These are phyloP conservation scores for Lumnitzera racemosa DNA, from an alignment of 345 rosid genomes.

Conservation along the genomic window DNA sequence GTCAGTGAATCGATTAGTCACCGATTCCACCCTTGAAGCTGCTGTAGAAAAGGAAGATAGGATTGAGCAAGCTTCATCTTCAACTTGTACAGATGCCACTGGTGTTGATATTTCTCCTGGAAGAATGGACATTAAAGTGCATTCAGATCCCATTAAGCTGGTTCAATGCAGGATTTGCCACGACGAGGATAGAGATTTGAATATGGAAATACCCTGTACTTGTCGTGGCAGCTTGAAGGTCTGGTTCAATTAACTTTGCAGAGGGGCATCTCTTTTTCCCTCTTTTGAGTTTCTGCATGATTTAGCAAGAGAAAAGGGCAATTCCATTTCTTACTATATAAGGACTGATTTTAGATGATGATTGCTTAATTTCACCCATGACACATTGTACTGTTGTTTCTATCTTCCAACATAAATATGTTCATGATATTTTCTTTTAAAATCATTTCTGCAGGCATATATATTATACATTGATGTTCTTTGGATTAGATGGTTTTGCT, in stretches of 20 bases:
- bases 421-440: not conserved
- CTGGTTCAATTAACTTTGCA: conserved; percentile 6
- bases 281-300: not conserved
- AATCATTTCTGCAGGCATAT: not conserved
- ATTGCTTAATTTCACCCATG: too few species aligned
- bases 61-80: conserved; percentile 11
- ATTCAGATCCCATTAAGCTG: conserved; percentile 28
- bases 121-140: conserved; percentile 22
- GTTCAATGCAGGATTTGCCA: conserved; percentile 86
- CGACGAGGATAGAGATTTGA: conserved; percentile 65
- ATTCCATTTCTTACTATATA: too few species aligned
- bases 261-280: not conserved
- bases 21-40: conserved; percentile 40
- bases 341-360: too few species aligned
- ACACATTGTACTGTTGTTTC: not conserved
- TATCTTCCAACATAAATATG: not conserved
- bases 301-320: too few species aligned
- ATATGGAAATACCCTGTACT: conserved; percentile 78
- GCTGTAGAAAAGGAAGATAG: conserved; percentile 18
- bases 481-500: not conserved
- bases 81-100: conserved; percentile 12
- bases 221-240: conserved; percentile 93
- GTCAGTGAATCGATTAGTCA: conserved; percentile 48
- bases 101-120: conserved; percentile 16
- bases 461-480: not conserved